phyloP scores from a whole-genome alignment of 768 basidiomycete genomes.

The Suillus plorans region DNA sequence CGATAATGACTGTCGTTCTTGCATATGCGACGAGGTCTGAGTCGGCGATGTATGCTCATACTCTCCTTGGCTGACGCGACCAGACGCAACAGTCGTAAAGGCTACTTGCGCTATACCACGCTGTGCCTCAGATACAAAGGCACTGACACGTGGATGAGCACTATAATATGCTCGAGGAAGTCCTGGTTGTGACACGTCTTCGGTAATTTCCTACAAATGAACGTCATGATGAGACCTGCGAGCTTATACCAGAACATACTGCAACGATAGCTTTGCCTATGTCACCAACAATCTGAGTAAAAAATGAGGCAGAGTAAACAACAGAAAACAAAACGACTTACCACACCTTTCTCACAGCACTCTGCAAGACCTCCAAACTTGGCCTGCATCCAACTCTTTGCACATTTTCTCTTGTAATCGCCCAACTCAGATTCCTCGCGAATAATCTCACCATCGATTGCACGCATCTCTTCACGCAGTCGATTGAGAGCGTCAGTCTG shows the following conservation, averaged over 20 bases:
- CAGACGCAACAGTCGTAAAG: constrained; percentile 42
- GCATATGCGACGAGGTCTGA: constrained; percentile 6
- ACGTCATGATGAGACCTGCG: constrained; percentile 8
- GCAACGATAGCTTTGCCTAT: constrained; percentile 48
- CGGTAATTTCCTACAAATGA: constrained; percentile 64
- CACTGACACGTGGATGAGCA: constrained; percentile 61
- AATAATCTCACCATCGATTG: constrained; percentile 81
- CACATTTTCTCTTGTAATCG: constrained; percentile 77
- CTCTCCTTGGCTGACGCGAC: constrained; percentile 4
- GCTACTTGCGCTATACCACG: constrained; percentile 52
- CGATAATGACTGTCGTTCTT: constrained; percentile 1
- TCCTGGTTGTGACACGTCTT: constrained; percentile 80
- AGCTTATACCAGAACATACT: constrained; percentile 18
- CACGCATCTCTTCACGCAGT: constrained; percentile 73
- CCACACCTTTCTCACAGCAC: constrained; percentile 76
- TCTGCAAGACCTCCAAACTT: constrained; percentile 90
- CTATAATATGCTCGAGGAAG: constrained; percentile 70
- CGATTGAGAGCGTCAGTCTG: constrained; percentile 75
- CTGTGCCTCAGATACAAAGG: constrained; percentile 62
- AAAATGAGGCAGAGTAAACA: neutral
- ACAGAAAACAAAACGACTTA: constrained; percentile 24
- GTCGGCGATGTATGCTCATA: constrained; percentile 12
- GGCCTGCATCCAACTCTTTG: constrained; percentile 70
- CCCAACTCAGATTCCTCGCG: constrained; percentile 76
- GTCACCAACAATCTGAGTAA: constrained; percentile 45